Percentiles rank a stretch among this genome's conserved stretches.
Conservation (phyloP, 345 rosid species). For the Odontarrhena argentea region DNA sequence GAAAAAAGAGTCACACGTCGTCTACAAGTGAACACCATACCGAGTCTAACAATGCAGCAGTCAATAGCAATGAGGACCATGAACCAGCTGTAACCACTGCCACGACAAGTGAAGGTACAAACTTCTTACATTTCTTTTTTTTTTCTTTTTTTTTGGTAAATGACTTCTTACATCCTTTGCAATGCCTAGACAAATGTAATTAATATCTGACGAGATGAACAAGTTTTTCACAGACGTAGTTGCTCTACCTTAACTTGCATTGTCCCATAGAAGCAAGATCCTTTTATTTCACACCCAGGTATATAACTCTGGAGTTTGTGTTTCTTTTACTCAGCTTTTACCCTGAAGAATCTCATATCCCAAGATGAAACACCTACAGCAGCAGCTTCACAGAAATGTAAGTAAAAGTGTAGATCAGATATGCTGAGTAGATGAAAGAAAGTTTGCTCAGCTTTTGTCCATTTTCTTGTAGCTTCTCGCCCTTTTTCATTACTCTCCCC, state of each 20-base stretch:
- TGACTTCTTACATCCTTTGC: conserved; percentile 2
- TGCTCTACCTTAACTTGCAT: conserved; percentile 9
- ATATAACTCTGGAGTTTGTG: background rate
- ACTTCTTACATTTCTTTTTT: background rate
- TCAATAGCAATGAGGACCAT: conserved; percentile 45
- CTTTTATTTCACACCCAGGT: background rate
- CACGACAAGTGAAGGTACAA: conserved; percentile 54
- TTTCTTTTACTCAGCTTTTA: conserved; percentile 57
- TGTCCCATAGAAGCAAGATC: conserved; percentile 9
- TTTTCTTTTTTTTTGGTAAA: too few species aligned
- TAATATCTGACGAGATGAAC: too few species aligned
- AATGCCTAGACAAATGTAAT: background rate
- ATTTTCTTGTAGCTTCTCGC: conserved; percentile 65
- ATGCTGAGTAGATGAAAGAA: background rate
- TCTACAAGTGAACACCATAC: conserved; percentile 48
- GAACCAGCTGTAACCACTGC: conserved; percentile 39
- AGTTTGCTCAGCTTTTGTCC: conserved; percentile 13
- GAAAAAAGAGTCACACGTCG: conserved; percentile 64
- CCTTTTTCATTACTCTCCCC: conserved; percentile 74
- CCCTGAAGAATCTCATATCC: conserved; percentile 85
- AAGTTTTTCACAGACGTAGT: background rate
- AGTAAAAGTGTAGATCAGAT: conserved; percentile 27
- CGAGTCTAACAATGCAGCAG: conserved; percentile 42
- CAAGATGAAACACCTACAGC: conserved; percentile 75
- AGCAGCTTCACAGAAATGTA: conserved; percentile 67